A percentile compares a stretch with the other conserved stretches of the same genome.
phyloP scores from a whole-genome alignment of 139 green algal species.

The Chlamydomonas schloesseri region DNA sequence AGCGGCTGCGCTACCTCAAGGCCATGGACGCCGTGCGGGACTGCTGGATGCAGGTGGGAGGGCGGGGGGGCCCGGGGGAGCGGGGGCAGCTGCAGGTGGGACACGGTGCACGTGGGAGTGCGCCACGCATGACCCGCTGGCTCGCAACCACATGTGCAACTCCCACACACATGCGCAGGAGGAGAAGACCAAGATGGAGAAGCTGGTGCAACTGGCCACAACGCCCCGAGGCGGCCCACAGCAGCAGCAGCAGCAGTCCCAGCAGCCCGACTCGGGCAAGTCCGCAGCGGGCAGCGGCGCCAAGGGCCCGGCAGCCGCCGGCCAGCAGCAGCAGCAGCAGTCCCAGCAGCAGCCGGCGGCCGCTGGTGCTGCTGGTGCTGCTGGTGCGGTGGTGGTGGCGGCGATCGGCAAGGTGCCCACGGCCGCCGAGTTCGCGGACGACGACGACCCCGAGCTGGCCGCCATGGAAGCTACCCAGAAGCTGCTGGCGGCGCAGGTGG shows the following conservation, averaged over 20 bases:
- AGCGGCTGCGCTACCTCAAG: conserved; percentile 18
- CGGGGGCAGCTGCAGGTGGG: not conserved
- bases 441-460: conserved; percentile 34
- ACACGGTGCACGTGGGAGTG: not conserved
- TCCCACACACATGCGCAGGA: not conserved
- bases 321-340: not conserved
- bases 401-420: not conserved
- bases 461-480: conserved; percentile 21
- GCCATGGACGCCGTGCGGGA: conserved; percentile 31
- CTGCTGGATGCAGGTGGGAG: conserved; percentile 27
- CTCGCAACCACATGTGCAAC: not conserved
- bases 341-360: not conserved
- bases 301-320: no score
- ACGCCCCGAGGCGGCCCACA: not conserved
- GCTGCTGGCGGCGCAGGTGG: not conserved
- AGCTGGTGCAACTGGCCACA: not conserved
- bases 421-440: conserved; percentile 1
- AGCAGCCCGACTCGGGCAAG: no score
- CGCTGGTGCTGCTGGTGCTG: not conserved
- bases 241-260: no score
- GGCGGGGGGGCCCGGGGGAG: not conserved
- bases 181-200: not conserved
- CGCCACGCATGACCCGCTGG: no score
- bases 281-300: no score
- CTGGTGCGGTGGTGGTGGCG: no score